Percentiles rank a stretch among this genome's conserved stretches.
These are phyloP conservation scores for Withania somnifera DNA, from an alignment of 305 asterid genomes.

Conservation along the genomic window DNA sequence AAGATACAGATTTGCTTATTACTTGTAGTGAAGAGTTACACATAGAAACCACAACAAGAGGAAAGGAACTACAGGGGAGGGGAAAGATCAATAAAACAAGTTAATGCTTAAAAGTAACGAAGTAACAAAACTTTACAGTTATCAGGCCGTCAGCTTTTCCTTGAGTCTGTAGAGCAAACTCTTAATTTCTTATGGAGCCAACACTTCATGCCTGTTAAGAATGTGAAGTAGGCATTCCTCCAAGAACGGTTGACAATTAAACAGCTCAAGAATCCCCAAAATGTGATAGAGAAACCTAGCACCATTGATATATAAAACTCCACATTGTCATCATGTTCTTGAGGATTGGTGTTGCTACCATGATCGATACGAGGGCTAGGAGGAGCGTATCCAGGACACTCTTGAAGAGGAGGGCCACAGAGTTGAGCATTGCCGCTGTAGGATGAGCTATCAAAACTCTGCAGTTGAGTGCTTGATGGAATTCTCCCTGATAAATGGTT, in stretches of 20 bases:
- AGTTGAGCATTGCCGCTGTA: conserved; percentile 6
- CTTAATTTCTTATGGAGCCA: not conserved
- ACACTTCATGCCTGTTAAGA: not conserved
- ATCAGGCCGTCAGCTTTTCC: not conserved
- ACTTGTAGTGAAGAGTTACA: not conserved
- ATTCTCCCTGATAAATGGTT: conserved; percentile 11
- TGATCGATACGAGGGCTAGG: not conserved
- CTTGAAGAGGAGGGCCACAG: conserved; percentile 9
- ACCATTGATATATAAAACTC: conserved; percentile 8
- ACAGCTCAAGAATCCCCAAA: not conserved
- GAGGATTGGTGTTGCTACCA: not conserved
- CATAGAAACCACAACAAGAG: not conserved
- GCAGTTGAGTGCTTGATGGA: conserved; percentile 13
- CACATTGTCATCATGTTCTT: not conserved
- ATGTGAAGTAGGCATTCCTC: conserved; percentile 7
- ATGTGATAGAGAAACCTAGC: not conserved
- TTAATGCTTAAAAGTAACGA: not conserved
- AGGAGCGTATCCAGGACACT: not conserved
- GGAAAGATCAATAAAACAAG: not conserved
- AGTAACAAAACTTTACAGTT: not conserved
- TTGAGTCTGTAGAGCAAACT: not conserved
- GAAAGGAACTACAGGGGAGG: not conserved
- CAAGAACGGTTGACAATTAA: conserved; percentile 4
- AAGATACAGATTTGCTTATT: not conserved
- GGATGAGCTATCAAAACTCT: not conserved